Conservation (phyloP, 345 rosid genomes). For the Adansonia digitata region DNA sequence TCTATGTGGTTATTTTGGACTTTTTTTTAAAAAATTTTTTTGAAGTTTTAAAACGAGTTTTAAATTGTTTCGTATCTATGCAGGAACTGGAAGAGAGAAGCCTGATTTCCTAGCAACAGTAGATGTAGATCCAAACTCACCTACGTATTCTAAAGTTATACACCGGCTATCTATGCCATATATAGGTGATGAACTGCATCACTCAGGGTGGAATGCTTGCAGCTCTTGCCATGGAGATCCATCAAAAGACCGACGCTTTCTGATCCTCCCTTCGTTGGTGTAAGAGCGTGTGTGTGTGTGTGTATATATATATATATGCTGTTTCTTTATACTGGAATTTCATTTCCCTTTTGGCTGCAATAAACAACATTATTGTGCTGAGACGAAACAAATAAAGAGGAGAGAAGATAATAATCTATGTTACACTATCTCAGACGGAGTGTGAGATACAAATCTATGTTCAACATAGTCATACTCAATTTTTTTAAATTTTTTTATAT, state of each 20-base stretch:
- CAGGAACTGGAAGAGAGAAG: constrained; percentile 76
- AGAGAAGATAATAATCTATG: no score
- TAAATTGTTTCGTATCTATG: background rate
- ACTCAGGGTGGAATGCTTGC: constrained; percentile 94
- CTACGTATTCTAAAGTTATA: constrained; percentile 63
- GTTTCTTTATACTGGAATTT: background rate
- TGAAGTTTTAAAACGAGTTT: background rate
- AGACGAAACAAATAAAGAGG: no score
- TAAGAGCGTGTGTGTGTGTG: no score
- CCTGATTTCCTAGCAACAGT: constrained; percentile 81
- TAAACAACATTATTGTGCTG: background rate
- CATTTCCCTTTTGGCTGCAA: background rate
- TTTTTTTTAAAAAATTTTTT: background rate
- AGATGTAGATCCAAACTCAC: constrained; percentile 76
- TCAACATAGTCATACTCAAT: no score
- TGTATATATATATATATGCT: no score
- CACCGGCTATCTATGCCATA: constrained; percentile 71
- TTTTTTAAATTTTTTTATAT: no score
- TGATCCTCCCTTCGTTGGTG: constrained; percentile 76
- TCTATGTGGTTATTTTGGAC: background rate
- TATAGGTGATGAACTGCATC: constrained; percentile 87
- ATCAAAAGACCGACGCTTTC: constrained; percentile 57
- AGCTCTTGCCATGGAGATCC: constrained; percentile 94
- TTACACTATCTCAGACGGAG: no score
- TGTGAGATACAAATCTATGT: no score